These are phyloP conservation scores for Lactarius sp. DNA, from an alignment of 768 basidiomycete genomes.

Conservation along the genomic window DNA sequence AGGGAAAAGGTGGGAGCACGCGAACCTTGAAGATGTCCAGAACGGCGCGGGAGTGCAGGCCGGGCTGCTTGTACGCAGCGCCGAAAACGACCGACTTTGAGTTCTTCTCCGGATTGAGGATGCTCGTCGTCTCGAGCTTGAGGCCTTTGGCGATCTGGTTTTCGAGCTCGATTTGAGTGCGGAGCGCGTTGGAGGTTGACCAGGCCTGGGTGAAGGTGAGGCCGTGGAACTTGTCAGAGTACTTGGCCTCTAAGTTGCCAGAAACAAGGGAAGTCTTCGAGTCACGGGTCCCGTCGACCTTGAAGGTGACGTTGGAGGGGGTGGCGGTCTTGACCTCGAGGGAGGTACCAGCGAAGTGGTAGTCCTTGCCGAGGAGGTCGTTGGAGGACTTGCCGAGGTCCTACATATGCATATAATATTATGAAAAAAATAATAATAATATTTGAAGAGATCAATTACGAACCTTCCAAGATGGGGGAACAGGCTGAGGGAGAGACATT, in stretches of 20 bases:
- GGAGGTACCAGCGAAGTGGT: constrained; percentile 63
- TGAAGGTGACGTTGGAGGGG: constrained; percentile 88
- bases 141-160: constrained; percentile 96
- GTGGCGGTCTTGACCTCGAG: constrained; percentile 89
- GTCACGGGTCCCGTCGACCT: constrained; percentile 81
- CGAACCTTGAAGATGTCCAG: constrained; percentile 92
- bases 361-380: constrained; percentile 92
- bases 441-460: constrained; percentile 22
- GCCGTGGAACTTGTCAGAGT: constrained; percentile 85
- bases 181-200: constrained; percentile 92
- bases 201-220: constrained; percentile 92
- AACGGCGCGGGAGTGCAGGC: constrained; percentile 83
- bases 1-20: constrained; percentile 2
- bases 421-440: not conserved
- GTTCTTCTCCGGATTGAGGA: constrained; percentile 82
- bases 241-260: constrained; percentile 96
- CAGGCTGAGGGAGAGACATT: constrained; percentile 93
- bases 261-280: constrained; percentile 65
- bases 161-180: constrained; percentile 89
- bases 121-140: constrained; percentile 86
- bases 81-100: constrained; percentile 79
- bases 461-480: constrained; percentile 97
- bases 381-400: constrained; percentile 97
- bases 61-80: constrained; percentile 92
- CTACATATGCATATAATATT: constrained; percentile 36